Percentiles rank a stretch among this genome's conserved stretches.
Conservation (phyloP, 805 yeast species). For the Jamesozyma jinghongensis region DNA sequence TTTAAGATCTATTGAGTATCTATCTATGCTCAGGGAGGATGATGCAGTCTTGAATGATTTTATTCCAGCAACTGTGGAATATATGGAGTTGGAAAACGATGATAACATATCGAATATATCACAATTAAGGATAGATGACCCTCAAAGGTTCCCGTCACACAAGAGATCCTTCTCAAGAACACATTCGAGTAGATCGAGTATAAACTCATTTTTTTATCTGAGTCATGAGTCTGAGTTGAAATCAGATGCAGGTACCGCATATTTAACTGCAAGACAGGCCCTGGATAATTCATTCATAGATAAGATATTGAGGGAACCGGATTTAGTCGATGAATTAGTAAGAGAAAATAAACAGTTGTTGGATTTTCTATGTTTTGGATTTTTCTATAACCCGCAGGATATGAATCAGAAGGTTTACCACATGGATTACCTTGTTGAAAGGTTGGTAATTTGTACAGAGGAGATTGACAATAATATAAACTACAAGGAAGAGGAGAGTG, state of each 20-base stretch:
- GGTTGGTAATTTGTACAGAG: conserved; percentile 21
- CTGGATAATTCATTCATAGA: conserved; percentile 26
- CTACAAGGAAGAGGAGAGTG: no score
- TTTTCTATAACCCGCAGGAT: conserved; percentile 22
- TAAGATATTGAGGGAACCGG: conserved; percentile 31
- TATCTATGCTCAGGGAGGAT: no score
- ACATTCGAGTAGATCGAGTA: conserved; percentile 2
- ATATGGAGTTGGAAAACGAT: background rate
- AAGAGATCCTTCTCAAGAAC: background rate
- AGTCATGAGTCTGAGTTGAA: conserved; percentile 1
- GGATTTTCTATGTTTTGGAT: conserved; percentile 44
- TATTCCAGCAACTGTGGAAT: no score
- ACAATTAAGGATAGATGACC: background rate
- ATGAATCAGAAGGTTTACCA: conserved; percentile 14
- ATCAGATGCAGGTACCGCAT: background rate
- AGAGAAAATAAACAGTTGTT: conserved; percentile 33
- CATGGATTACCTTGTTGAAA: conserved; percentile 26
- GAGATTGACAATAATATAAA: conserved; percentile 3
- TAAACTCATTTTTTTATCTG: conserved; percentile 2
- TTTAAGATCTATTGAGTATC: conserved; percentile 3
- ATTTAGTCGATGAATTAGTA: conserved; percentile 31
- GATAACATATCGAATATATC: background rate
- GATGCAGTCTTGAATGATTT: background rate
- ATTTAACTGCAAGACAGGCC: background rate
- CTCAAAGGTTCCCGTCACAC: background rate